Conservation (phyloP, 2,329 filamentous ascomycete species). For the Botrytis byssoidea region DNA sequence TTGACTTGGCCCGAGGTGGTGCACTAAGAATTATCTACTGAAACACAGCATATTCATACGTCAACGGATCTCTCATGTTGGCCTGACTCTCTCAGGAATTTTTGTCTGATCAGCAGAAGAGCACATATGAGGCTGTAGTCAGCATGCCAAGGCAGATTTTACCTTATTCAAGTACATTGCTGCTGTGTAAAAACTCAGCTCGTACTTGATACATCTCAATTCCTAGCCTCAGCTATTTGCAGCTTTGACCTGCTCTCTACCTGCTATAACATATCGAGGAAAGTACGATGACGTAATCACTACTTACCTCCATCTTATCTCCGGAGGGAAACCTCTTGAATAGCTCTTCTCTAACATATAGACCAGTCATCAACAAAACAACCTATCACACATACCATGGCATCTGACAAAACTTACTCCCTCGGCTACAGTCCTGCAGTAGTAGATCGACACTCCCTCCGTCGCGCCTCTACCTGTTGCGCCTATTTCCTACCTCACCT, state of each 20-base stretch:
- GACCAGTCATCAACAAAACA: not conserved
- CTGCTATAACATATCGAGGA: too few relatives aligned
- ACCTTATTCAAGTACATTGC: not conserved
- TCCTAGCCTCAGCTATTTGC: not conserved
- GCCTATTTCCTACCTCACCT: constrained; percentile 18
- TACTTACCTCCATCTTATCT: not conserved
- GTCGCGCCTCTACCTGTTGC: constrained; percentile 17
- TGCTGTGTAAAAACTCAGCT: not conserved
- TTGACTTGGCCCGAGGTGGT: too few relatives aligned
- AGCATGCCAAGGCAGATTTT: not conserved
- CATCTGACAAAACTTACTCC: constrained; percentile 14
- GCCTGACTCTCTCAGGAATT: not conserved
- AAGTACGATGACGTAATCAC: constrained; percentile 3
- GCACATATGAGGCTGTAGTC: not conserved
- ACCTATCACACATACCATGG: not conserved
- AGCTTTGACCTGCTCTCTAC: not conserved
- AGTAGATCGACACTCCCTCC: constrained; percentile 11
- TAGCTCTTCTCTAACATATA: not conserved
- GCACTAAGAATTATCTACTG: too few relatives aligned
- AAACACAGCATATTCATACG: not conserved
- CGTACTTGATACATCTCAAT: too few relatives aligned
- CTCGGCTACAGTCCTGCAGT: constrained; percentile 8
- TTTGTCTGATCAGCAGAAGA: not conserved
- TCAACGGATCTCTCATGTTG: not conserved
- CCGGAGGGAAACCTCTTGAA: not conserved